A percentile compares a stretch with the other conserved stretches of the same genome.
These are phyloP conservation scores for Termitomyces sp. DNA, from an alignment of 768 basidiomycete genomes.

Conservation along the genomic window DNA sequence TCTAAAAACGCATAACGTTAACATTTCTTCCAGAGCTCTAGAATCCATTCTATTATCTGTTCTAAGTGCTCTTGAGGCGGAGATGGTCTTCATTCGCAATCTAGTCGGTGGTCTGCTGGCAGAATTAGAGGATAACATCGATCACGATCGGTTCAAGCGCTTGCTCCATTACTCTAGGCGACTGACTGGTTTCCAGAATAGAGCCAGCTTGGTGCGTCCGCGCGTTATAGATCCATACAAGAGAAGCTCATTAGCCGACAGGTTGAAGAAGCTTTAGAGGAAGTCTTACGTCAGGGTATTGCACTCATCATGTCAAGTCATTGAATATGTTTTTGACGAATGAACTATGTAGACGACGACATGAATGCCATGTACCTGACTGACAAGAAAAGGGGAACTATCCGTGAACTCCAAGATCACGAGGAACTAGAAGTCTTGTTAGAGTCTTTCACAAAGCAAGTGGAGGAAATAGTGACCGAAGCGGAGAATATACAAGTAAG, in stretches of 20 bases:
- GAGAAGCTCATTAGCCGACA: conserved; percentile 22
- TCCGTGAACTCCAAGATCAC: conserved; percentile 73
- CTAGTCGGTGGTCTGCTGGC: conserved; percentile 86
- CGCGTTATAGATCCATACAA: neutral
- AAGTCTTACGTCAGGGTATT: conserved; percentile 83
- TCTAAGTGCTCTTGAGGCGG: conserved; percentile 88
- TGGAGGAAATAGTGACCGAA: conserved; percentile 94
- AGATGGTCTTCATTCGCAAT: conserved; percentile 91
- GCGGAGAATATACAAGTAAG: conserved; percentile 79
- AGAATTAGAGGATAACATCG: conserved; percentile 93
- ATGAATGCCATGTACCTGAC: conserved; percentile 93
- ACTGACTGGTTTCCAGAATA: conserved; percentile 83
- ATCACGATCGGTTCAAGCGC: conserved; percentile 89
- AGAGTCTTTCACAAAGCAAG: conserved; percentile 95
- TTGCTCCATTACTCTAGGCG: conserved; percentile 89
- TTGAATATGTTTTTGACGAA: neutral
- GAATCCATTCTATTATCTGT: conserved; percentile 93
- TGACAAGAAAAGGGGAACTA: conserved; percentile 62
- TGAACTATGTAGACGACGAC: conserved; percentile 74
- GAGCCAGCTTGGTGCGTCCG: conserved; percentile 68
- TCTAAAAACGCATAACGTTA: conserved; percentile 10
- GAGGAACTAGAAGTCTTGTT: conserved; percentile 89
- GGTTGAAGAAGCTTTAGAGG: conserved; percentile 88
- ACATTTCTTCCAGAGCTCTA: conserved; percentile 56
- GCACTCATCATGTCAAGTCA: neutral